phyloP scores from a whole-genome alignment of 2,329 filamentous ascomycete species.

The Hypocrella siamensis region DNA sequence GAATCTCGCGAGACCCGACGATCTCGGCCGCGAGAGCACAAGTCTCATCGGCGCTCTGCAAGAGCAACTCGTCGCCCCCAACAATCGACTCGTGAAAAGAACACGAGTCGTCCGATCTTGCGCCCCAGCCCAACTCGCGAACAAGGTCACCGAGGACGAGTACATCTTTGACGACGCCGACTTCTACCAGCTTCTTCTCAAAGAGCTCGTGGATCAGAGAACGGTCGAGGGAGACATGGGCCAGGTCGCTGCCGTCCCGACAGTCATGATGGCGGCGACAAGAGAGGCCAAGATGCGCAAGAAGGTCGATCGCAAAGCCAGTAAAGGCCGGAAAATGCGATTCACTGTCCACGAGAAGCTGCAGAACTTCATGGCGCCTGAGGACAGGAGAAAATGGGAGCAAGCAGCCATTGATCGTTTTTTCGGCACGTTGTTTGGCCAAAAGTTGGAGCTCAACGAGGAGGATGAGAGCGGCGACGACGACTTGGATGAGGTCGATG shows the following conservation, averaged over 20 bases:
- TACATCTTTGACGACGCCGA: slow-evolving; percentile 82
- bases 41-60: slow-evolving; percentile 50
- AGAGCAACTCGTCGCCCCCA: slow-evolving; percentile 48
- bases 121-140: slow-evolving; percentile 51
- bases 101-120: slow-evolving; percentile 61
- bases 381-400: slow-evolving; percentile 70
- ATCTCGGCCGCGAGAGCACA: slow-evolving; percentile 15
- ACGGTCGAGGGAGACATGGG: slow-evolving; percentile 48
- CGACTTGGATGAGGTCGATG: slow-evolving; percentile 34
- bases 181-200: slow-evolving; percentile 86
- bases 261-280: slow-evolving; percentile 49
- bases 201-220: slow-evolving; percentile 83
- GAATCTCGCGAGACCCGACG: slow-evolving; percentile 12
- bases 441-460: slow-evolving; percentile 50
- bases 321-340: slow-evolving; percentile 84
- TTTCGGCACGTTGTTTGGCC: slow-evolving; percentile 61
- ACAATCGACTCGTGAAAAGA: slow-evolving; percentile 49
- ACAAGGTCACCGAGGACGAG: slow-evolving; percentile 39
- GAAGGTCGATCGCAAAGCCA: slow-evolving; percentile 82
- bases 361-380: slow-evolving; percentile 93
- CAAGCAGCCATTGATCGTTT: slow-evolving; percentile 62
- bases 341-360: slow-evolving; percentile 95
- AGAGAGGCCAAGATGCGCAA: slow-evolving; percentile 69
- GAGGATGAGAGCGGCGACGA: slow-evolving; percentile 34
- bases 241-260: slow-evolving; percentile 29